These are phyloP conservation scores for Aphanocladium album DNA, from an alignment of 2,329 filamentous ascomycete species.

Conservation along the genomic window DNA sequence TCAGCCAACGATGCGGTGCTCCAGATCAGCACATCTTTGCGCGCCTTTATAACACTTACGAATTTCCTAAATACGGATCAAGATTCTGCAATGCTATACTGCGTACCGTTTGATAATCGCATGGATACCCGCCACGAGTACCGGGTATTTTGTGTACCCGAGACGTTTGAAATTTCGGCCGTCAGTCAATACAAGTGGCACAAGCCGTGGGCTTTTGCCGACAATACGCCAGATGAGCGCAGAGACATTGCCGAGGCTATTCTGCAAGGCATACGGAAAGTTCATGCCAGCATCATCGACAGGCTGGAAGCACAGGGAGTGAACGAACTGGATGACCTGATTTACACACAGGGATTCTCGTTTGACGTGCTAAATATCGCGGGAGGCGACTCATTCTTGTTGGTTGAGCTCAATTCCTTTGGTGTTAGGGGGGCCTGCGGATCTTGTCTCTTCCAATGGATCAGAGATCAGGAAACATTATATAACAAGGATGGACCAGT, in stretches of 20 bases:
- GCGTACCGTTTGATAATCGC: slow-evolving; percentile 35
- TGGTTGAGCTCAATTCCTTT: slow-evolving; percentile 44
- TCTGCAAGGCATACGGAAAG: slow-evolving; percentile 14
- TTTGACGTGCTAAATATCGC: slow-evolving; percentile 39
- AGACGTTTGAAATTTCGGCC: slow-evolving; percentile 25
- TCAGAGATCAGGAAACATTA: slow-evolving; percentile 30
- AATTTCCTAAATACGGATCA: slow-evolving; percentile 19
- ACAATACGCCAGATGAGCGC: slow-evolving; percentile 11
- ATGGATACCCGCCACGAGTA: slow-evolving; percentile 36
- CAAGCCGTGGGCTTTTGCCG: slow-evolving; percentile 26
- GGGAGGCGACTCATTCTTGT: slow-evolving; percentile 18
- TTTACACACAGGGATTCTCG: slow-evolving; percentile 35
- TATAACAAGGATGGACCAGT: slow-evolving; percentile 20
- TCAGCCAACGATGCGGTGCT: slow-evolving; percentile 29
- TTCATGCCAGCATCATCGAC: slow-evolving; percentile 25
- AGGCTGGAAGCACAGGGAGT: slow-evolving; percentile 18
- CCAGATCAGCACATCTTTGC: slow-evolving; percentile 32
- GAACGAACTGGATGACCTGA: slow-evolving; percentile 22
- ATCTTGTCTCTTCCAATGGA: slow-evolving; percentile 42
- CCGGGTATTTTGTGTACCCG: slow-evolving; percentile 37
- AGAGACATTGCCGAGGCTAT: slow-evolving; percentile 18
- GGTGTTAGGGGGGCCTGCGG: slow-evolving; percentile 39
- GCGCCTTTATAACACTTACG: slow-evolving; percentile 30
- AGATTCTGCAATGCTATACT: slow-evolving; percentile 26
- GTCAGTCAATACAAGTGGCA: slow-evolving; percentile 40